A percentile compares a stretch with the other conserved stretches of the same genome.
phyloP scores from a whole-genome alignment of 2,329 filamentous ascomycete species.

The Teratosphaeria destructans region DNA sequence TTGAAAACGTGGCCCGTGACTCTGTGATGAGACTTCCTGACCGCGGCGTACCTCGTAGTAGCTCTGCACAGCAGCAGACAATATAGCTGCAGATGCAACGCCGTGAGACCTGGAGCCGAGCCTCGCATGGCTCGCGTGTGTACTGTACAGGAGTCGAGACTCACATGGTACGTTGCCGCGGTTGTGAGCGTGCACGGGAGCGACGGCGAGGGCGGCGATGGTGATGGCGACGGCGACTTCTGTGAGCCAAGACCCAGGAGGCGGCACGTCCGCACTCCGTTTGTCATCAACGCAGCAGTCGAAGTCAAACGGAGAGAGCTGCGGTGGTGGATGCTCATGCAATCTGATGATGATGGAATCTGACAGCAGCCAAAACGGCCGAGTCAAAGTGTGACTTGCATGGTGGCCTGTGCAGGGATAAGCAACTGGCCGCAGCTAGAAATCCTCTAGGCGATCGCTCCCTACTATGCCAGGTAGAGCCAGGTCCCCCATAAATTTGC shows the following conservation, averaged over 20 bases:
- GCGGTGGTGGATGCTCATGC: not conserved
- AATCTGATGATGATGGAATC: not conserved
- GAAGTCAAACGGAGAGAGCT: not conserved
- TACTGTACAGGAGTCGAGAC: no score
- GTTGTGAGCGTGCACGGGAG: not conserved
- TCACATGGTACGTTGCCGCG: not conserved
- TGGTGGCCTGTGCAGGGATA: not conserved
- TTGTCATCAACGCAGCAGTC: not conserved
- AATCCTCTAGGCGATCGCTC: not conserved
- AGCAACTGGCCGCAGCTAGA: not conserved
- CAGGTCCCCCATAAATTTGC: not conserved
- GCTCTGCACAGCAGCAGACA: not conserved
- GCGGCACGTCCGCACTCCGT: not conserved
- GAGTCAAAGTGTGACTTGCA: not conserved
- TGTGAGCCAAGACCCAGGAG: not conserved
- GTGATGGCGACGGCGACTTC: not conserved
- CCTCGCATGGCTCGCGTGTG: not conserved
- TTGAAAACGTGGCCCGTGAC: not conserved
- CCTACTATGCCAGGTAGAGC: not conserved
- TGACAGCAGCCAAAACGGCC: not conserved
- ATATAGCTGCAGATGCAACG: not conserved
- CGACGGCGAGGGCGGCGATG: no score
- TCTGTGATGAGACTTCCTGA: not conserved
- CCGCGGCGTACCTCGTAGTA: not conserved
- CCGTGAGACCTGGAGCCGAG: not conserved